Evolutionary conservation across 768 basidiomycete species (phyloP).

Genomic region (Dioszegia hungarica): DNA sequence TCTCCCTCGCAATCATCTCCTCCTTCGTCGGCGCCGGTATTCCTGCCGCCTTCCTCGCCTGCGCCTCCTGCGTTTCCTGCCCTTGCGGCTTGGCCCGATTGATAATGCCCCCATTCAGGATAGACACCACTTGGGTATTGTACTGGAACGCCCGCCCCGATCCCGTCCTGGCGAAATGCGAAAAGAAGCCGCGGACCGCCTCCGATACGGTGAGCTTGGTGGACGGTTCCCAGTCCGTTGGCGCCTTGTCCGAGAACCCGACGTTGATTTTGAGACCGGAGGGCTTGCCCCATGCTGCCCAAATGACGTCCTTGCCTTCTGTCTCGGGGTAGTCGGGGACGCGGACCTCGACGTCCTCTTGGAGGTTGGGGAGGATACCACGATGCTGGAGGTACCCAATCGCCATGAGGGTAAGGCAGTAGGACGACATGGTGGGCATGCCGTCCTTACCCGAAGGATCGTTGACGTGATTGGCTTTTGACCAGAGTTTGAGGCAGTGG

Average conservation of each 20-base stretch:
- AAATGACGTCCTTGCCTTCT: slow-evolving; percentile 29
- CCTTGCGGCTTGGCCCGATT: slow-evolving; percentile 13
- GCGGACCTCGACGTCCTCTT: slow-evolving; percentile 23
- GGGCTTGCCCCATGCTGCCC: slow-evolving; percentile 36
- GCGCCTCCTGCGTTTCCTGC: not conserved
- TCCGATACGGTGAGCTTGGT: slow-evolving; percentile 24
- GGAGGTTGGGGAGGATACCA: slow-evolving; percentile 43
- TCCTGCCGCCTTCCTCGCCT: not conserved
- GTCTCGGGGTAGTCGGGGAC: slow-evolving; percentile 12
- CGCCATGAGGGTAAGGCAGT: slow-evolving; percentile 43
- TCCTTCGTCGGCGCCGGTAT: slow-evolving; percentile 1
- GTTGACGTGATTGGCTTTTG: slow-evolving; percentile 36
- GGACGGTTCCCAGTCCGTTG: slow-evolving; percentile 15
- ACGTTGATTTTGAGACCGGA: slow-evolving; percentile 34
- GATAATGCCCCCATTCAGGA: slow-evolving; percentile 28
- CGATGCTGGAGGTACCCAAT: slow-evolving; percentile 45
- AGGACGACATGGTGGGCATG: slow-evolving; percentile 41
- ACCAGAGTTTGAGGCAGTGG: slow-evolving; percentile 43
- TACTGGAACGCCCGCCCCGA: slow-evolving; percentile 19
- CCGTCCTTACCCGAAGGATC: slow-evolving; percentile 41
- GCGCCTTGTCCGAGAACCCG: slow-evolving; percentile 18
- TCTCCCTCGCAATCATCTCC: slow-evolving; percentile 5
- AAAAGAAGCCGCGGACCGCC: slow-evolving; percentile 43
- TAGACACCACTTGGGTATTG: slow-evolving; percentile 19
- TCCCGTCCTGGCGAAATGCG: slow-evolving; percentile 20